Evolutionary conservation across 768 basidiomycete species (phyloP), one percentile per base, ranked within the genome.

Genomic region (Lyophyllum decastes): DNA sequence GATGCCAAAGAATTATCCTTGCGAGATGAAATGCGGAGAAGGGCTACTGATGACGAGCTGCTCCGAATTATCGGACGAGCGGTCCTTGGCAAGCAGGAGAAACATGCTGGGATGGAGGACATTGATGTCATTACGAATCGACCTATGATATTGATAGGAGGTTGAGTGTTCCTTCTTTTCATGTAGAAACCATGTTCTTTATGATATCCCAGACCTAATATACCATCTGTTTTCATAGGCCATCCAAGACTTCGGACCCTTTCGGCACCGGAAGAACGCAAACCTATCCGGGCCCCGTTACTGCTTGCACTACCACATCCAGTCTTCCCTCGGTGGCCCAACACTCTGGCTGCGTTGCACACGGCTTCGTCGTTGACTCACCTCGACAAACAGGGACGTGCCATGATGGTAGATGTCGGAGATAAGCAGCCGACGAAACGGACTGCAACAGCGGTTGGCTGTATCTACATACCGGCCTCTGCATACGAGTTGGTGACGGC

Each of bases 71-170:
- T 94, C 25, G 82, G 83, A 8, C 73, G 65, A n/a, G 89, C 91
- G 12, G 83, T 92, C 6, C 70, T 70, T 12, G 82, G 80, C 35
- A 94, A 93, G 78, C 82, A 88, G 67, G 89, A 85, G 70, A 92
- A 88, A 65, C 92, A 95, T 66, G 89, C 85, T 38, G 90, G 87
- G 38, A 93, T 93, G 92, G 86, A 89, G 66, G 80, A 82, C 57
- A 90, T 92, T 57, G 85, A 92, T 68, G 87, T 89, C 54, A 70
- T 82, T 41, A 82, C 82, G 46, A 94, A 94, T 74, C 79, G 90
- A 50, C 90, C 92, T 11, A 95, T 95, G 93, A 95, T 95, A 61
- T 76, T 92, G 59, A 95, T 95, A 72, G 94, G 94, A 73, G 94
- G 94, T 87, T 95, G 83, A 90, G 83, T 84, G 68, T 70, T 69